These are phyloP conservation scores for Aspergillus affinis DNA, from an alignment of 495 filamentous ascomycete genomes.

Conservation along the genomic window DNA sequence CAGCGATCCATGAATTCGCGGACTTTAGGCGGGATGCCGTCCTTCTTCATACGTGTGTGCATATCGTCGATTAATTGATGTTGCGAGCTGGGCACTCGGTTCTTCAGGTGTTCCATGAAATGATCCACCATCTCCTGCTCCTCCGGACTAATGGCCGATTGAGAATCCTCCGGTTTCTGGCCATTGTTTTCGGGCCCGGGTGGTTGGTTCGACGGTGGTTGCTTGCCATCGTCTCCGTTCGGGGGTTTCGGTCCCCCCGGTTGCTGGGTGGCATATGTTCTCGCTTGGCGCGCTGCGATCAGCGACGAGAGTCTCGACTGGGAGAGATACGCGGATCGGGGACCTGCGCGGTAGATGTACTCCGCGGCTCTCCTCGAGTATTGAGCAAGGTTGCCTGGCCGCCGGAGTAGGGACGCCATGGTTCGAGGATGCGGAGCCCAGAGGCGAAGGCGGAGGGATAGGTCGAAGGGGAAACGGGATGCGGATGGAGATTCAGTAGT, in stretches of 20 bases:
- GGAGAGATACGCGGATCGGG: slow-evolving; percentile 34
- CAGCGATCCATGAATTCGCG: slow-evolving; percentile 33
- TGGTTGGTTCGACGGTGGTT: slow-evolving; percentile 23
- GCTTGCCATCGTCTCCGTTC: slow-evolving; percentile 36
- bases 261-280: slow-evolving; percentile 56
- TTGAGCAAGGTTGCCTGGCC: slow-evolving; percentile 63
- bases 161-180: slow-evolving; percentile 33
- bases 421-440: slow-evolving; percentile 43
- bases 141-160: slow-evolving; percentile 33
- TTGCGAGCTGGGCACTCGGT: slow-evolving; percentile 29
- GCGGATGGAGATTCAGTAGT: slow-evolving; percentile 28
- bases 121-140: slow-evolving; percentile 37
- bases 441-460: slow-evolving; percentile 28
- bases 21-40: slow-evolving; percentile 35
- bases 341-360: slow-evolving; percentile 41
- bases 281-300: slow-evolving; percentile 45
- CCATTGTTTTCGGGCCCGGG: slow-evolving; percentile 28
- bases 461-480: slow-evolving; percentile 24
- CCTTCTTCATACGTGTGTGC: slow-evolving; percentile 29
- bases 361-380: slow-evolving; percentile 55
- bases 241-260: slow-evolving; percentile 49
- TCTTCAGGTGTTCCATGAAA: slow-evolving; percentile 33
- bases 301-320: slow-evolving; percentile 44
- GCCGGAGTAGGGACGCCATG: slow-evolving; percentile 67
- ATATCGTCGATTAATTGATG: slow-evolving; percentile 31